A percentile compares a stretch with the other conserved stretches of the same genome.
These are phyloP conservation scores for Fraxinus baroniana DNA, from an alignment of 305 asterid genomes.

Conservation along the genomic window DNA sequence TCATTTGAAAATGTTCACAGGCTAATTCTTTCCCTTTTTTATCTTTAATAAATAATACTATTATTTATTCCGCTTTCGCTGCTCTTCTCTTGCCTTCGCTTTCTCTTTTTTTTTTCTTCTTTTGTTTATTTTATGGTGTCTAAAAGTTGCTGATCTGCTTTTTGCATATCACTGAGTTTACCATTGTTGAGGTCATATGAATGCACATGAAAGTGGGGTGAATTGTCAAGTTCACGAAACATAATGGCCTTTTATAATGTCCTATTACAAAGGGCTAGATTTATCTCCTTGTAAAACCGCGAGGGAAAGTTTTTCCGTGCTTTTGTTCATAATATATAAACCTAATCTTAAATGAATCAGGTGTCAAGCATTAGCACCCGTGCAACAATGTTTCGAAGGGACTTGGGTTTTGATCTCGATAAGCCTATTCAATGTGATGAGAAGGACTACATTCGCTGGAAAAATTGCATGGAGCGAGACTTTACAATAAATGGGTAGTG, in stretches of 20 bases:
- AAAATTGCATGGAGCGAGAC: conserved; percentile 76
- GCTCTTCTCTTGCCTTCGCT: background rate
- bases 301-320: background rate
- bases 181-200: background rate
- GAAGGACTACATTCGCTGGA: conserved; percentile 81
- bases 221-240: background rate
- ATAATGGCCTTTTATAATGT: conserved; percentile 3
- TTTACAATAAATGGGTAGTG: conserved; percentile 82
- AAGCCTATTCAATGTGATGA: conserved; percentile 68
- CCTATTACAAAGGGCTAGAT: background rate
- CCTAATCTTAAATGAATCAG: conserved; percentile 37
- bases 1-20: background rate
- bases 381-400: conserved; percentile 45
- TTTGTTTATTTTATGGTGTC: background rate
- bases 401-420: conserved; percentile 45
- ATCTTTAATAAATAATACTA: background rate
- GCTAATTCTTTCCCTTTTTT: background rate
- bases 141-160: background rate
- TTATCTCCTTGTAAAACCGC: background rate
- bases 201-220: background rate
- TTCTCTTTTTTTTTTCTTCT: background rate
- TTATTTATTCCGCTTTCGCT: background rate
- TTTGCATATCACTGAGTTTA: background rate
- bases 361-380: conserved; percentile 94
- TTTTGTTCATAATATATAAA: background rate